These are phyloP conservation scores for Trypanosoma caninum DNA, from an alignment of 208 protist species.

Conservation along the genomic window DNA sequence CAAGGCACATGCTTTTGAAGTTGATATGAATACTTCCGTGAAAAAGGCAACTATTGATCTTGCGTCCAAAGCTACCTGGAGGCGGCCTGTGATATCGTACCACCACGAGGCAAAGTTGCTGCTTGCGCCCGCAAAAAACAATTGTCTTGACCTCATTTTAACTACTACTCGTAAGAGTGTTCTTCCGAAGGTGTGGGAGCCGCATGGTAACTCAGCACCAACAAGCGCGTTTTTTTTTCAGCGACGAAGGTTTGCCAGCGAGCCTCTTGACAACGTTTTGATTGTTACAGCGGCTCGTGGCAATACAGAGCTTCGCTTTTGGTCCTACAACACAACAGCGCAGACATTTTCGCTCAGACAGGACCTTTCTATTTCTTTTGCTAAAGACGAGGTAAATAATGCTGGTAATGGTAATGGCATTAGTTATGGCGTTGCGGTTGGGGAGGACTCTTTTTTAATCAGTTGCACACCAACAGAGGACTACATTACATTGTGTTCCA, in stretches of 20 bases:
- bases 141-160: constrained; percentile 75
- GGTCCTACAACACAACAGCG: constrained; percentile 62
- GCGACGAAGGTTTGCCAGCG: constrained; percentile 45
- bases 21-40: constrained; percentile 47
- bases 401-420: not conserved
- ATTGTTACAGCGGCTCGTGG: constrained; percentile 72
- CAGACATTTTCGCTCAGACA: constrained; percentile 80
- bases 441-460: constrained; percentile 47
- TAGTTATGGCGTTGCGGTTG: no score
- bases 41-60: constrained; percentile 39
- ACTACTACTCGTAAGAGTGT: constrained; percentile 53
- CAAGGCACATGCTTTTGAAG: constrained; percentile 56
- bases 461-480: constrained; percentile 78
- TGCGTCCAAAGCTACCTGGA: constrained; percentile 51
- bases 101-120: constrained; percentile 54
- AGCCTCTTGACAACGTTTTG: constrained; percentile 44
- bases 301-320: constrained; percentile 85
- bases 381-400: constrained; percentile 19
- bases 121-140: constrained; percentile 63
- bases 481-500: constrained; percentile 85
- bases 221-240: constrained; percentile 85
- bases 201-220: constrained; percentile 65
- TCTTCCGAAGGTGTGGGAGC: constrained; percentile 77
- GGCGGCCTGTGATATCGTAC: constrained; percentile 65
- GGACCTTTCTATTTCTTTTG: constrained; percentile 65